Conservation (phyloP, 345 rosid species). For the Carallia pectinifolia region DNA sequence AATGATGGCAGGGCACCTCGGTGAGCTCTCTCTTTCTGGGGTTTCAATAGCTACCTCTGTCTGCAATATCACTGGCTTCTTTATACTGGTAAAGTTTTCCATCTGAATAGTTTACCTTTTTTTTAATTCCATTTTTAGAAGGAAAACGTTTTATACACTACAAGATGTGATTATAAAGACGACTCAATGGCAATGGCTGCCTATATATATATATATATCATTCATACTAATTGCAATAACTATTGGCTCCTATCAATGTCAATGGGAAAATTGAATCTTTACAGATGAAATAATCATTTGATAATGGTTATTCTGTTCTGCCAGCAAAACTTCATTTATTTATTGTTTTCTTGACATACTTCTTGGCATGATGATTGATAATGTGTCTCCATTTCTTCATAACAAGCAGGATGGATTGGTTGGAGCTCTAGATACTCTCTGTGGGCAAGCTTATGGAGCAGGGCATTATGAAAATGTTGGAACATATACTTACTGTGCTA, state of each 20-base stretch:
- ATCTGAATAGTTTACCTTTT: no score
- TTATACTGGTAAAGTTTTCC: conserved; percentile 9
- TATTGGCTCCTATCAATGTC: no score
- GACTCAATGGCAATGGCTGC: no score
- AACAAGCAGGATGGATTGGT: conserved; percentile 43
- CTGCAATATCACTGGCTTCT: not conserved
- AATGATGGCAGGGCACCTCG: no score
- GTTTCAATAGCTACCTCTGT: no score
- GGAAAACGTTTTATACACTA: not conserved
- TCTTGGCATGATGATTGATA: not conserved
- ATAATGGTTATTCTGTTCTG: no score
- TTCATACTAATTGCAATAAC: no score
- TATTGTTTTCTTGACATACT: not conserved
- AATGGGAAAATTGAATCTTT: no score
- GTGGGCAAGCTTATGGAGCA: conserved; percentile 74
- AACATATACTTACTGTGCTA: conserved; percentile 41
- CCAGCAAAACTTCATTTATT: no score
- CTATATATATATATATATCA: no score
- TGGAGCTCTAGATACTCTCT: conserved; percentile 59
- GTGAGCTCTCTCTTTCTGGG: no score
- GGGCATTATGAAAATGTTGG: conserved; percentile 43
- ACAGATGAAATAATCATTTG: no score
- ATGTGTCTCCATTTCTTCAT: not conserved
- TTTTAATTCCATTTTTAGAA: not conserved
- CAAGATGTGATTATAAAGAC: not conserved